Evolutionary conservation across 1,139 yeast genomes (phyloP).

Genomic region (Saccharomyces hybrid): DNA sequence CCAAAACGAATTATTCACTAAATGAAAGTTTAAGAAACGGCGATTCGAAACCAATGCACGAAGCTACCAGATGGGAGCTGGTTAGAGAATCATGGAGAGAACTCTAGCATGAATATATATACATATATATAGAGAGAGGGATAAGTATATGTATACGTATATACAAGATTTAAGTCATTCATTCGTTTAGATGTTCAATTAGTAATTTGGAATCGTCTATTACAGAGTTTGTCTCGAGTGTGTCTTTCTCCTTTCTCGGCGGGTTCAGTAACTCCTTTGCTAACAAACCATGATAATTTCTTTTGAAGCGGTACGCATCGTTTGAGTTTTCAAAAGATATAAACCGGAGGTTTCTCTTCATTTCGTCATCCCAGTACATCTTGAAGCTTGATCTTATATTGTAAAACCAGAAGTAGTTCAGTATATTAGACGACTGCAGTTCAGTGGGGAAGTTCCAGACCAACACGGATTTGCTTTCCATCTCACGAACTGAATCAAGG

Average conservation of each 20-base stretch:
- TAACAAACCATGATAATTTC: constrained; percentile 26
- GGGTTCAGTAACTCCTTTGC: constrained; percentile 13
- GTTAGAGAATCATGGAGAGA: constrained; percentile 71
- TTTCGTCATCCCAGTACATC: constrained; percentile 18
- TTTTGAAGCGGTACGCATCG: constrained; percentile 23
- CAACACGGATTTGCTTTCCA: constrained; percentile 21
- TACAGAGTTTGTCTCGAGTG: neutral
- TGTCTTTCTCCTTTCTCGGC: neutral
- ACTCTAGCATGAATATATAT: constrained; percentile 8
- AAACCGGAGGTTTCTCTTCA: constrained; percentile 18
- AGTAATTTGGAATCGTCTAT: neutral
- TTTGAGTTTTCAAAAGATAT: constrained; percentile 19
- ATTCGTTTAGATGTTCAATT: neutral
- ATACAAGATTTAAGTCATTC: neutral
- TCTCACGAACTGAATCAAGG: constrained; percentile 9
- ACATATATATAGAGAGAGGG: neutral
- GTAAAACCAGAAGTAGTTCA: constrained; percentile 26
- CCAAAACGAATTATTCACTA: constrained; percentile 8
- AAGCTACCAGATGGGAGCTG: constrained; percentile 44
- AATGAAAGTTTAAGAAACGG: constrained; percentile 17
- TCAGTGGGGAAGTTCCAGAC: constrained; percentile 28
- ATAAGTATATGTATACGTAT: neutral
- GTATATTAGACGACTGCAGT: constrained; percentile 11
- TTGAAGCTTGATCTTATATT: constrained; percentile 24
- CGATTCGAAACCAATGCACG: constrained; percentile 18